Conservation (phyloP, 2,329 filamentous ascomycete species). For the Colletotrichum coccodes region DNA sequence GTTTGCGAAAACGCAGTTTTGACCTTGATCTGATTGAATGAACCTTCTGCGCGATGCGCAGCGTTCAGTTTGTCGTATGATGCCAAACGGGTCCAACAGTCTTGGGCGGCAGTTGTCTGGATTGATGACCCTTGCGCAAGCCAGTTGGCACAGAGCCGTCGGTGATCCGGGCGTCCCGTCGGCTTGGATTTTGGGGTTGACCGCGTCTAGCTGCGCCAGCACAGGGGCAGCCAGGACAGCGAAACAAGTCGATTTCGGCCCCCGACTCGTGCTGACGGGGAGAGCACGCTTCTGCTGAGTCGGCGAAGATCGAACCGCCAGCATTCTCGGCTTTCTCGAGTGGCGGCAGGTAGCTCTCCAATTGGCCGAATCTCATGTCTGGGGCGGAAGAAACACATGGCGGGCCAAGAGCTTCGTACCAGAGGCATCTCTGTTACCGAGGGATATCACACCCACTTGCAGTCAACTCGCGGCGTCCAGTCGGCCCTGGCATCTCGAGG, state of each 20-base stretch:
- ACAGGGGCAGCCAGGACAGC: slow-evolving; percentile 5
- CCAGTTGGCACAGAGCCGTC: slow-evolving; percentile 16
- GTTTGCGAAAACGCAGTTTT: not conserved
- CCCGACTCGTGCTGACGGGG: slow-evolving; percentile 8
- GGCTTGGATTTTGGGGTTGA: not conserved
- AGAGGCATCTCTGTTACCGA: not conserved
- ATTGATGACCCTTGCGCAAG: slow-evolving; percentile 18
- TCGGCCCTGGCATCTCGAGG: not conserved
- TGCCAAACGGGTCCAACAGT: not conserved
- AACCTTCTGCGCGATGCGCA: not conserved
- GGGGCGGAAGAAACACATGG: slow-evolving; percentile 5
- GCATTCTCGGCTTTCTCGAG: not conserved
- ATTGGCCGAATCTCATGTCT: slow-evolving; percentile 3
- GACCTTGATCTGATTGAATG: not conserved
- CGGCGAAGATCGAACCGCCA: not conserved
- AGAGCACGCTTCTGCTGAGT: not conserved
- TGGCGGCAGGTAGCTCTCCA: not conserved
- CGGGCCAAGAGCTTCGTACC: not conserved
- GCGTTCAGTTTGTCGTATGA: not conserved
- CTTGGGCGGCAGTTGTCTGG: not conserved
- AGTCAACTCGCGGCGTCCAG: not conserved
- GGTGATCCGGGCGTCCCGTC: slow-evolving; percentile 21
- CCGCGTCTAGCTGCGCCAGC: slow-evolving; percentile 1
- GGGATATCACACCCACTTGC: too few relatives aligned
- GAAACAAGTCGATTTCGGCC: slow-evolving; percentile 5